Conservation (phyloP, 257 asterid genomes). For the Petunia axillaris region DNA sequence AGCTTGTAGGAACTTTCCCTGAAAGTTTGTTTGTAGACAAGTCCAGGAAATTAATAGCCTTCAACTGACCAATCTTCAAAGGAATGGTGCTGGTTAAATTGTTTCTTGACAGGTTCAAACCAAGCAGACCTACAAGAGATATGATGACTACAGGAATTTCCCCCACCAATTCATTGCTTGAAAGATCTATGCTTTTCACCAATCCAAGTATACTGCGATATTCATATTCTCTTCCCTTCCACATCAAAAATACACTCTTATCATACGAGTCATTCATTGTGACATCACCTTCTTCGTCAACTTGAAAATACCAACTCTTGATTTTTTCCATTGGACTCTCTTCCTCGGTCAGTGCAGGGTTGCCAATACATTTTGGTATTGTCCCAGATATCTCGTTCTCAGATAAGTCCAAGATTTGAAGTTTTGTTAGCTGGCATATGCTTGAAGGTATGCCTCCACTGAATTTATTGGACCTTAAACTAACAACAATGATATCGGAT, state of each 20-base stretch:
- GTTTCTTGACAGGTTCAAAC: constrained; percentile 43
- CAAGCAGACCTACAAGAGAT: constrained; percentile 35
- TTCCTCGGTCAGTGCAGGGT: constrained; percentile 24
- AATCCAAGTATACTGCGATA: constrained; percentile 27
- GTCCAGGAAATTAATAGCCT: constrained; percentile 37
- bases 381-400: constrained; percentile 33
- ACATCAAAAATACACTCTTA: constrained; percentile 29
- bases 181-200: constrained; percentile 39
- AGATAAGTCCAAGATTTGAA: constrained; percentile 44
- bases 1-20: constrained; percentile 34
- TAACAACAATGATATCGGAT: constrained; percentile 29
- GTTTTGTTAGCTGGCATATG: constrained; percentile 25
- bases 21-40: constrained; percentile 37
- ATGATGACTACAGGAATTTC: constrained; percentile 37
- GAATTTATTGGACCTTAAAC: constrained; percentile 39
- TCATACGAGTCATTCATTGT: constrained; percentile 12
- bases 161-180: constrained; percentile 37
- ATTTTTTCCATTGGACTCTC: constrained; percentile 14
- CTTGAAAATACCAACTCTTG: not conserved
- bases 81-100: constrained; percentile 39
- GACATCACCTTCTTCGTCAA: not conserved
- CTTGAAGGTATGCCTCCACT: constrained; percentile 34
- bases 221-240: constrained; percentile 37
- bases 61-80: constrained; percentile 28
- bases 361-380: constrained; percentile 39